Evolutionary conservation across 2,329 filamentous ascomycete genomes (phyloP).

Genomic region (Fusarium equiseti): DNA sequence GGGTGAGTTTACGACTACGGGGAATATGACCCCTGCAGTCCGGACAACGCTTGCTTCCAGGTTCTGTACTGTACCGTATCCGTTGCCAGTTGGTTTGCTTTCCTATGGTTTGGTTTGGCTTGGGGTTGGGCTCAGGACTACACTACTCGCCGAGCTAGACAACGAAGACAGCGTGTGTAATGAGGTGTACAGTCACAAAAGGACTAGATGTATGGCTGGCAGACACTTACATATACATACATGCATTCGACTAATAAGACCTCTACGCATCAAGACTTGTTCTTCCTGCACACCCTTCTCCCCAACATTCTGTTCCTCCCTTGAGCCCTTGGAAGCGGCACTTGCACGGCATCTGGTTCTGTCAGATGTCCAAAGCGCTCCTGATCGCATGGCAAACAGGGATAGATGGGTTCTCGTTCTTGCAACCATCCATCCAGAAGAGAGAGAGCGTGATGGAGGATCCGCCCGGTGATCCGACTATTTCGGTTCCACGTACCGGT

Average conservation of each 20-base stretch:
- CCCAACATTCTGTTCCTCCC: slow-evolving; percentile 1
- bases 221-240: neutral
- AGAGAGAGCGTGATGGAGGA: neutral
- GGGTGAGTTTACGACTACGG: slow-evolving; percentile 23
- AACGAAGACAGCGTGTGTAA: slow-evolving; percentile 5
- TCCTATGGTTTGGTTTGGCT: neutral
- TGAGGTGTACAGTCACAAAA: slow-evolving; percentile 6
- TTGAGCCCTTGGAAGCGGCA: slow-evolving; percentile 24
- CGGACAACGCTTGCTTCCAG: slow-evolving; percentile 23
- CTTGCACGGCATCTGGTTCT: slow-evolving; percentile 38
- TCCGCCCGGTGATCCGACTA: slow-evolving; percentile 34
- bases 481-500: slow-evolving; percentile 35
- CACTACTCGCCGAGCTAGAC: neutral
- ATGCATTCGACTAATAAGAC: neutral
- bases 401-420: slow-evolving; percentile 17
- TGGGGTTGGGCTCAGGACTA: slow-evolving; percentile 3
- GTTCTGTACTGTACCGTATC: neutral
- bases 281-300: neutral
- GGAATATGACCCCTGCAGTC: slow-evolving; percentile 40
- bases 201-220: slow-evolving; percentile 1
- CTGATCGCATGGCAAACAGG: slow-evolving; percentile 39
- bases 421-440: slow-evolving; percentile 21
- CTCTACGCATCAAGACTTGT: neutral
- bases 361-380: slow-evolving; percentile 15
- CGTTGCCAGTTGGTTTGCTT: slow-evolving; percentile 28